Percentiles rank a stretch among this genome's conserved stretches.
phyloP scores from a whole-genome alignment of 192 early-diverging fungal species.

The Coemansia sp. region DNA sequence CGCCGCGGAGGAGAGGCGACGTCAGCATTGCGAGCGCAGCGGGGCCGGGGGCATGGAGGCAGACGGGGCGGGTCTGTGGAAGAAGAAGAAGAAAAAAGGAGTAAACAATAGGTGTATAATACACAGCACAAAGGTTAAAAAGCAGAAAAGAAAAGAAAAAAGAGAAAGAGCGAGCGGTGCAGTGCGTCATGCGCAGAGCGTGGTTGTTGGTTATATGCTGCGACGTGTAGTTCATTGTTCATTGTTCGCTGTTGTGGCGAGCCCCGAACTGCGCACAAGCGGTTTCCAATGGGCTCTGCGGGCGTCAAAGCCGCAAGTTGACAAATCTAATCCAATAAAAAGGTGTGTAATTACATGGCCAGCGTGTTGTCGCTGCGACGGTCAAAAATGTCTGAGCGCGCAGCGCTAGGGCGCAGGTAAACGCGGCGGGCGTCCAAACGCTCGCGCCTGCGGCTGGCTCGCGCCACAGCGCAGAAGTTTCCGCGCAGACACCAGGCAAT shows the following conservation, averaged over 20 bases:
- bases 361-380: slow-evolving; percentile 2
- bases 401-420: slow-evolving; percentile 22
- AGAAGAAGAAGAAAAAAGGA: neutral
- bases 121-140: neutral
- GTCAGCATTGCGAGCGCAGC: too few relatives aligned
- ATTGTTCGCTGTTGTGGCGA: too few relatives aligned
- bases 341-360: neutral
- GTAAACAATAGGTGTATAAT: neutral
- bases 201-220: too few relatives aligned
- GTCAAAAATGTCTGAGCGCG: slow-evolving; percentile 11
- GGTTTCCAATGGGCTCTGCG: too few relatives aligned
- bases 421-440: slow-evolving; percentile 16
- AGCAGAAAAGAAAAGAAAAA: slow-evolving; percentile 1
- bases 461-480: slow-evolving; percentile 44
- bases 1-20: slow-evolving; percentile 19
- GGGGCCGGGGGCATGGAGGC: neutral
- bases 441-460: slow-evolving; percentile 9
- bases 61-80: neutral
- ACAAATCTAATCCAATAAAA: neutral
- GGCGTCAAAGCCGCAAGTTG: neutral
- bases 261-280: too few relatives aligned
- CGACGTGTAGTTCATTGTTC: too few relatives aligned
- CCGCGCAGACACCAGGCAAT: slow-evolving; percentile 51
- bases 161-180: too few relatives aligned
- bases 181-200: too few relatives aligned